These are phyloP conservation scores for Buxus sempervirens DNA, from an alignment of 164 flowering plant genomes.

Conservation along the genomic window DNA sequence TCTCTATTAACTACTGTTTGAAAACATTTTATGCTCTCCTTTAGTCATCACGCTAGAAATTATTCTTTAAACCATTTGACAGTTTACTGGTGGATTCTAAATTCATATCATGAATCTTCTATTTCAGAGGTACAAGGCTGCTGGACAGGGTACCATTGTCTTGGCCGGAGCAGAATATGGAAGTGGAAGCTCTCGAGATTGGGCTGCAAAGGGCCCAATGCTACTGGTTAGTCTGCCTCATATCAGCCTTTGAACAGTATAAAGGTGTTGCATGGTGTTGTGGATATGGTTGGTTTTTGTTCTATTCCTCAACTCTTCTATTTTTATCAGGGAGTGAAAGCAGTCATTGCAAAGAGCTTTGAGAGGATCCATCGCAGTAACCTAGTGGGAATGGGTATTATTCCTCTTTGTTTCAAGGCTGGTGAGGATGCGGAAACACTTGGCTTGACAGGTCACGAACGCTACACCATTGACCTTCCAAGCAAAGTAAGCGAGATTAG, in stretches of 20 bases:
- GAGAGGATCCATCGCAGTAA: conserved; percentile 48
- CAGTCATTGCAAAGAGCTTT: conserved; percentile 45
- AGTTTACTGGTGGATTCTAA: background rate
- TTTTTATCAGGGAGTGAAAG: conserved; percentile 35
- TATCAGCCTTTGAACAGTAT: background rate
- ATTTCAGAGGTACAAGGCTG: conserved; percentile 58
- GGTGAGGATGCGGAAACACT: conserved; percentile 45
- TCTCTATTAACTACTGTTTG: too few species aligned
- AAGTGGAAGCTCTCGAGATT: conserved; percentile 83
- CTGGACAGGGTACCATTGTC: conserved; percentile 54
- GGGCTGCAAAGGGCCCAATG: conserved; percentile 91
- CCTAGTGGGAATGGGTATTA: conserved; percentile 45
- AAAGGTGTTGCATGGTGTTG: background rate
- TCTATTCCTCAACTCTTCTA: background rate
- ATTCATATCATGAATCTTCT: conserved; percentile 1
- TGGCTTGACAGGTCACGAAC: conserved; percentile 40
- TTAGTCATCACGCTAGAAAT: background rate
- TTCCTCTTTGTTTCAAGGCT: conserved; percentile 44
- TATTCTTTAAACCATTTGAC: background rate
- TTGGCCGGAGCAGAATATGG: conserved; percentile 83
- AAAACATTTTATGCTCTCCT: background rate
- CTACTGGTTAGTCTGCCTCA: conserved; percentile 37
- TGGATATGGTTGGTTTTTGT: background rate
- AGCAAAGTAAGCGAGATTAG: conserved; percentile 28
- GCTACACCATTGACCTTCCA: conserved; percentile 36